Evolutionary conservation across 2,329 filamentous ascomycete genomes (phyloP).

Genomic region (Aureobasidium sp.): DNA sequence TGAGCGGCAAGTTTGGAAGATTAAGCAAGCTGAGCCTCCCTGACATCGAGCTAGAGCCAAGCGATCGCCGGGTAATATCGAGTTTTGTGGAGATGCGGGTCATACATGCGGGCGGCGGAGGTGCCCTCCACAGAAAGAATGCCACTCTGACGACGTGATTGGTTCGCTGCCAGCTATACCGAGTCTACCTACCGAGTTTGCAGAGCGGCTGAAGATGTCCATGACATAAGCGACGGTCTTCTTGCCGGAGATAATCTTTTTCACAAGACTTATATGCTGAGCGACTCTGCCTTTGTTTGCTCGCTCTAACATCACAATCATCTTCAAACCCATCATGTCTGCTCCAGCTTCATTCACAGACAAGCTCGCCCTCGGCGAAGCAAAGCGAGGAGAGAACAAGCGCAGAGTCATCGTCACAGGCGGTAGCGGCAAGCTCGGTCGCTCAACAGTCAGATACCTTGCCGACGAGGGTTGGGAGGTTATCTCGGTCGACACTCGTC

Average conservation of each 20-base stretch:
- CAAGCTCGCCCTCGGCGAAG: slow-evolving; percentile 29
- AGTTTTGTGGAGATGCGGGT: slow-evolving; percentile 12
- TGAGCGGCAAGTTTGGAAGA: background rate
- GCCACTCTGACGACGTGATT: slow-evolving; percentile 1
- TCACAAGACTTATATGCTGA: background rate
- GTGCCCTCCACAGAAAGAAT: background rate
- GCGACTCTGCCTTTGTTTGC: background rate
- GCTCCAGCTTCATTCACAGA: slow-evolving; percentile 26
- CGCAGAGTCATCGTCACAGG: slow-evolving; percentile 29
- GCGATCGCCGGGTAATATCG: background rate
- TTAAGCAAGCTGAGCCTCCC: background rate
- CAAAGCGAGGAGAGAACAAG: slow-evolving; percentile 25
- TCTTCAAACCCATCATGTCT: background rate
- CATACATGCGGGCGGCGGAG: slow-evolving; percentile 6
- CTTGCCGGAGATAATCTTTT: background rate
- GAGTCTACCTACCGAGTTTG: background rate
- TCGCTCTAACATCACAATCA: background rate
- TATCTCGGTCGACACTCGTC: slow-evolving; percentile 29
- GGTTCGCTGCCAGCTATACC: slow-evolving; percentile 5
- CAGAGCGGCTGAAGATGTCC: background rate
- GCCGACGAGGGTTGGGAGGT: slow-evolving; percentile 31
- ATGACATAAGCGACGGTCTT: slow-evolving; percentile 19
- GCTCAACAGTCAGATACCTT: slow-evolving; percentile 29
- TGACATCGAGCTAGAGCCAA: background rate
- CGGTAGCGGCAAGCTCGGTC: slow-evolving; percentile 29